Evolutionary conservation across 2,329 filamentous ascomycete species (phyloP).

Genomic region (Mycogone perniciosa): DNA sequence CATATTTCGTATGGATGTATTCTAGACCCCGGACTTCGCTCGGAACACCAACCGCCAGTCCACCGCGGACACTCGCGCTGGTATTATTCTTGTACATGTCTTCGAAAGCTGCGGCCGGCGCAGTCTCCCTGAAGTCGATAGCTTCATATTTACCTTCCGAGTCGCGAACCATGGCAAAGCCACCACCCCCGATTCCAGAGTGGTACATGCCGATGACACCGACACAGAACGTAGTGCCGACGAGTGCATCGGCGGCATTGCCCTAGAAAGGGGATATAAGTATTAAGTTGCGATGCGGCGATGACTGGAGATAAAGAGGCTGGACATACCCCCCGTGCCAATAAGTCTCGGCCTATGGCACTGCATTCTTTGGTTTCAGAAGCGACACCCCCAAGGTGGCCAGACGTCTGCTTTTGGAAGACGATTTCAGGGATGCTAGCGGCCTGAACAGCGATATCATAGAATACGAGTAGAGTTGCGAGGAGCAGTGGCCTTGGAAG

Average conservation of each 20-base stretch:
- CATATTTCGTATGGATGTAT: slow-evolving; percentile 68
- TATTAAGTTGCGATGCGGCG: background rate
- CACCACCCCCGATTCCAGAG: slow-evolving; percentile 79
- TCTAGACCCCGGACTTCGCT: slow-evolving; percentile 74
- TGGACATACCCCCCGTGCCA: slow-evolving; percentile 44
- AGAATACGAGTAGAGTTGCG: background rate
- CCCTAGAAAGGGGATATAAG: slow-evolving; percentile 37
- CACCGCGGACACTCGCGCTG: slow-evolving; percentile 61
- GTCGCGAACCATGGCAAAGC: slow-evolving; percentile 77
- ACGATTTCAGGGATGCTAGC: slow-evolving; percentile 17
- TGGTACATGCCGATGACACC: slow-evolving; percentile 74
- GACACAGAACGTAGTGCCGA: slow-evolving; percentile 68
- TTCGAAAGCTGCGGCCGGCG: slow-evolving; percentile 71
- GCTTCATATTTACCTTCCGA: slow-evolving; percentile 72
- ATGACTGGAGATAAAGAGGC: background rate
- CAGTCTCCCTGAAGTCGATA: slow-evolving; percentile 85
- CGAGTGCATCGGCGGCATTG: slow-evolving; percentile 70
- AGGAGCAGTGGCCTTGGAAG: slow-evolving; percentile 6
- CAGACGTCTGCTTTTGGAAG: slow-evolving; percentile 16
- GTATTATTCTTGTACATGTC: slow-evolving; percentile 78
- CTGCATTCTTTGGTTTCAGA: slow-evolving; percentile 66
- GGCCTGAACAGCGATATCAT: slow-evolving; percentile 9
- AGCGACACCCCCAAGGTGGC: slow-evolving; percentile 56
- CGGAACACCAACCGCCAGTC: slow-evolving; percentile 65
- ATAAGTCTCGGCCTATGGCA: slow-evolving; percentile 57